Evolutionary conservation across 495 filamentous ascomycete species (phyloP).

Genomic region (Neurospora sp.): DNA sequence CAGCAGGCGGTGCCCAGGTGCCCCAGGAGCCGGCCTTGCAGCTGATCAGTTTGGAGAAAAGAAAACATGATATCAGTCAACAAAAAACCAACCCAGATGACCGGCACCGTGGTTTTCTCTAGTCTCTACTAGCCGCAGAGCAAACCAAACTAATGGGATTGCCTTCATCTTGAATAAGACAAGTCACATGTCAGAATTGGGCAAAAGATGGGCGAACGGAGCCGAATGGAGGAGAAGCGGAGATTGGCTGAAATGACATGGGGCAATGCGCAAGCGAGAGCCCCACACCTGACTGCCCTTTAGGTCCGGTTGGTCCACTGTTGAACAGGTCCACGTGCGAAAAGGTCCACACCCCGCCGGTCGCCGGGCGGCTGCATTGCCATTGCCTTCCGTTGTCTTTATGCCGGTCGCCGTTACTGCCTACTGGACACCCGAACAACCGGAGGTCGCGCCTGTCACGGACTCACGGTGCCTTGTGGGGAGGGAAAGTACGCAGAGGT

Average conservation of each 20-base stretch:
- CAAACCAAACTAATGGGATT: not conserved
- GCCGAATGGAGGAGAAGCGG: not conserved
- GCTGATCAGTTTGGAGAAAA: not conserved
- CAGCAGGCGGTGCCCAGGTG: not conserved
- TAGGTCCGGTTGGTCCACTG: not conserved
- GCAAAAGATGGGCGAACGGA: not conserved
- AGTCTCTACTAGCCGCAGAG: not conserved
- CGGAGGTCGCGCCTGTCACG: not conserved
- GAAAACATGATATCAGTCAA: not conserved
- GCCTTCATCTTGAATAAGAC: not conserved
- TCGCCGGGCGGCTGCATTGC: not conserved
- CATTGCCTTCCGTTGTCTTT: not conserved
- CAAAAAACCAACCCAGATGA: not conserved
- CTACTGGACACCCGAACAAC: not conserved
- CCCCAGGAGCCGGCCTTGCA: not conserved
- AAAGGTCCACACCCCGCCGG: not conserved
- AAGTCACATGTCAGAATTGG: not conserved
- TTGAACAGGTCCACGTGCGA: not conserved
- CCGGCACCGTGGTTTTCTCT: too few relatives aligned
- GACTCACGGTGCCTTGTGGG: not conserved
- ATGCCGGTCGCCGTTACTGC: not conserved
- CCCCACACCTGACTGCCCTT: not conserved
- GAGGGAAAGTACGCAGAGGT: not conserved
- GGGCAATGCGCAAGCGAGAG: not conserved
- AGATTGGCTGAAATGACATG: not conserved